These are phyloP conservation scores for Parachaetomium inaequale DNA, from an alignment of 495 filamentous ascomycete genomes.

Conservation along the genomic window DNA sequence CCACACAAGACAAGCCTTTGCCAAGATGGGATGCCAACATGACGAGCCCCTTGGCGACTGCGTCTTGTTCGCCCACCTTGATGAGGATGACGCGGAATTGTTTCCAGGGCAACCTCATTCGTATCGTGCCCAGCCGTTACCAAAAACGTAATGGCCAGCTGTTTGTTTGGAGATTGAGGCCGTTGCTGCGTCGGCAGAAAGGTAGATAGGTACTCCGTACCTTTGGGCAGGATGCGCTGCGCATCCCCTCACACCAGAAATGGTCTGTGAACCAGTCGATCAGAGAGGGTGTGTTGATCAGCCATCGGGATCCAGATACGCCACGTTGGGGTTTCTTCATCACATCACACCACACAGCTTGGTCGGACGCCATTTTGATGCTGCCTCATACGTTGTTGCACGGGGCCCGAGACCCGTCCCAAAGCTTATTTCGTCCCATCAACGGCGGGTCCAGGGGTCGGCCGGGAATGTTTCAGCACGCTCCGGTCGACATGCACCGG, in stretches of 20 bases:
- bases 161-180: background rate
- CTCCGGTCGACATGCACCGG: background rate
- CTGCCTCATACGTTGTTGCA: background rate
- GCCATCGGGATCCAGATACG: no score
- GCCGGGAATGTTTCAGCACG: background rate
- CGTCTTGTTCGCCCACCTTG: background rate
- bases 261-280: background rate
- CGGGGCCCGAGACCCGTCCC: background rate
- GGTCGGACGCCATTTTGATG: background rate
- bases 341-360: background rate
- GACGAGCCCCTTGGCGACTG: constrained; percentile 13
- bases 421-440: background rate
- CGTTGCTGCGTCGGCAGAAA: background rate
- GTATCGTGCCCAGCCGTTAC: no score
- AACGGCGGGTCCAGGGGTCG: background rate
- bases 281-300: background rate
- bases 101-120: background rate
- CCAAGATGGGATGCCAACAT: constrained; percentile 23
- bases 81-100: background rate
- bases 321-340: no score
- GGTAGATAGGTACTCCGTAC: background rate
- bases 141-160: background rate
- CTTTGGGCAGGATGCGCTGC: background rate
- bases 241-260: background rate
- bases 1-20: constrained; percentile 28